phyloP scores from a whole-genome alignment of 2,329 filamentous ascomycete species.

The Curvularia sp. region DNA sequence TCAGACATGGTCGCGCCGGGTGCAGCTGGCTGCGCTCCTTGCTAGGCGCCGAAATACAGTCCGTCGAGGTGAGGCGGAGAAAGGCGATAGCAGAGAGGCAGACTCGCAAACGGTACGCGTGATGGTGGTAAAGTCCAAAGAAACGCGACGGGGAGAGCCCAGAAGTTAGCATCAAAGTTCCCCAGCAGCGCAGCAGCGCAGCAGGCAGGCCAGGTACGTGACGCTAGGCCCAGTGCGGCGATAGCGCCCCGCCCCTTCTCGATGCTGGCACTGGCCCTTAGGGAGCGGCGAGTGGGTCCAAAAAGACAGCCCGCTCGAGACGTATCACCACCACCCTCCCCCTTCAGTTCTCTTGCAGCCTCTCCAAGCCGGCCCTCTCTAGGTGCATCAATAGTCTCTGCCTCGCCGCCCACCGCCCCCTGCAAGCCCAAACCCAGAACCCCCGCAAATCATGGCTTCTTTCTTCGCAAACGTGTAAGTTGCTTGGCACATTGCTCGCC shows the following conservation, averaged over 20 bases:
- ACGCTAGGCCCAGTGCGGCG: slow-evolving; percentile 25
- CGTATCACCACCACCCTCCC: slow-evolving; percentile 42
- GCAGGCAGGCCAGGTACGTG: slow-evolving; percentile 24
- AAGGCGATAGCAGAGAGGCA: background rate
- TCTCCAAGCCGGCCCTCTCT: slow-evolving; percentile 26
- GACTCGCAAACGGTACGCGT: background rate
- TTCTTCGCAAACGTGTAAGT: slow-evolving; percentile 54
- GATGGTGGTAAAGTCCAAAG: slow-evolving; percentile 12
- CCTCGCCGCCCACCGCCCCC: slow-evolving; percentile 12
- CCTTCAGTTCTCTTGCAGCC: slow-evolving; percentile 33
- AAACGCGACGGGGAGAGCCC: slow-evolving; percentile 7
- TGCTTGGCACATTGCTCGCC: slow-evolving; percentile 45
- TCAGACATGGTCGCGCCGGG: slow-evolving; percentile 46
- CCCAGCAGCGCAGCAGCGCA: slow-evolving; percentile 16
- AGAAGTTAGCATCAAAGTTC: slow-evolving; percentile 29
- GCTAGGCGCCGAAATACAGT: background rate
- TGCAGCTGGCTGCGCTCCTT: background rate
- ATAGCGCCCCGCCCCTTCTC: slow-evolving; percentile 43
- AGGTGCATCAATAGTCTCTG: slow-evolving; percentile 20
- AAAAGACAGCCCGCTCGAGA: slow-evolving; percentile 39
- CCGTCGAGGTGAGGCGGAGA: background rate
- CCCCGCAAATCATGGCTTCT: slow-evolving; percentile 44
- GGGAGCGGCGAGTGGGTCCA: slow-evolving; percentile 28
- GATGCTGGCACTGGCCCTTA: slow-evolving; percentile 23
- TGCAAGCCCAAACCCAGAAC: slow-evolving; percentile 15